Base-by-base conservation (phyloP, 1,284 basidiomycete genomes). In the Malassezia slooffiae region DNA sequence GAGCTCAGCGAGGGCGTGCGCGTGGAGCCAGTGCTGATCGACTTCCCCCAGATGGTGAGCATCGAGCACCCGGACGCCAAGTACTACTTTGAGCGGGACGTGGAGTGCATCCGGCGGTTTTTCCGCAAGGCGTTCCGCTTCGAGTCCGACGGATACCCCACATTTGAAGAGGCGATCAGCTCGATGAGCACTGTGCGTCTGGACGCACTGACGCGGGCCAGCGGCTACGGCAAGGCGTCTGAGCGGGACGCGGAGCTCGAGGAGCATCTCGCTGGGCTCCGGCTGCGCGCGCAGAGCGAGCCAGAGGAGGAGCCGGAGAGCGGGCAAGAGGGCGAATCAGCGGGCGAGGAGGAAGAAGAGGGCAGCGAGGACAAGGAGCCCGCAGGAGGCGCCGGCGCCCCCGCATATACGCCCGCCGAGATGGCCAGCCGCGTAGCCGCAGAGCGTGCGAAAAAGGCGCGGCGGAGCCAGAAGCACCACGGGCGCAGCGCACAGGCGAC, bases 11-110 rank as follows among this genome's bases (percentile, higher is more conserved):
- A 83, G 52, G 77, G 87, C 24, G 77, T 55, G 10, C 80, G 55
- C 42, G 61, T 85, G 7, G 81, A 88, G 58, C 85, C 91, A 5
- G 74, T 96, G 41, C 80, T 99, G 26, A 97, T 99, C 58, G 93
- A 99, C 73, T 99, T 99, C 68, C 91, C 91, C 2, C 91, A 99
- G 74, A 96, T 97, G 91, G 86, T 97, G 70, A 89, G 85, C 75
- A 91, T 86, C 27, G 84, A 89, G 37, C 91, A 99, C 64, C 79
- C 81, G 62, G 95, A 99, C 70, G 93, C 91, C 9, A 91, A 96
- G 74, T 93, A 83, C 83, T 97, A 93, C 74, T 99, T 99, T 72
- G 88, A 95, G 66, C 81, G 93, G 26, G 93, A 99, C 70, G 93
- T 99, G 12, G 82, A 91, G 50, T 95, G 93, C 70, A 88, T 99